Evolutionary conservation across 202 grass and related monocot species (phyloP), one percentile per base, ranked within the genome.

Genomic region (Dendrocalamus latiflorus): DNA sequence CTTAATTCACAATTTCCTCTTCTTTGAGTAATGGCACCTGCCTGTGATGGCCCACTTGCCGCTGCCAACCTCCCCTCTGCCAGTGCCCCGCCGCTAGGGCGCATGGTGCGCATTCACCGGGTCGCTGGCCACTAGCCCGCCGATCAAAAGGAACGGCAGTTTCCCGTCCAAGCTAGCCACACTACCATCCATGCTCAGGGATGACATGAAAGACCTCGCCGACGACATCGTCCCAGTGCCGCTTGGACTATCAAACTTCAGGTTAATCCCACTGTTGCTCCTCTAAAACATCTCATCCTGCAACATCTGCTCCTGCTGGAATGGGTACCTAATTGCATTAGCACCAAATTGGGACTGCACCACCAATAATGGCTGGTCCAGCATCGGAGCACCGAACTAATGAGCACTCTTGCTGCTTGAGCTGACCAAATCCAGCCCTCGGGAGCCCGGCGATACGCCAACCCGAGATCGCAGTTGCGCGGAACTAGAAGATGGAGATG

Each of bases 21-120:
- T 93, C 83, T 96, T 99, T 48, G 95, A 91, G 84, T 93, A 99
- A 89, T 99, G 96, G 68, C 93, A 99, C 62, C 88, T 75, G 58
- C 93, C 85, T 0, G 75, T 66, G 13, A 81, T 65, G 33, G 91
- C 81, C 25, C 91, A 99, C 81, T 94, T 99, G 76, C 87, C 91
- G 11, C 62, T 89, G 10, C 91, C 96, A 59, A 94, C 87, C 69
- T 89, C 87, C 34, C 87, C 91, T 70, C 74, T 95, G 57, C 91
- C 89, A 0, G 49, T 81, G 63, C 96, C 95, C 42, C 91, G 81
- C 55, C 91, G 87, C 78, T 92, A 96, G 34, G 86, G 68, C 0
- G 56, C 83, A 2, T 66, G 81, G 45, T 89, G 89, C 2, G 47
- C 86, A 33, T 95, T 87, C n/a, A 78, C 81, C 0, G 91, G 88